Evolutionary conservation across 2,329 filamentous ascomycete genomes (phyloP).

Genomic region (Trichocomaceae sp.): DNA sequence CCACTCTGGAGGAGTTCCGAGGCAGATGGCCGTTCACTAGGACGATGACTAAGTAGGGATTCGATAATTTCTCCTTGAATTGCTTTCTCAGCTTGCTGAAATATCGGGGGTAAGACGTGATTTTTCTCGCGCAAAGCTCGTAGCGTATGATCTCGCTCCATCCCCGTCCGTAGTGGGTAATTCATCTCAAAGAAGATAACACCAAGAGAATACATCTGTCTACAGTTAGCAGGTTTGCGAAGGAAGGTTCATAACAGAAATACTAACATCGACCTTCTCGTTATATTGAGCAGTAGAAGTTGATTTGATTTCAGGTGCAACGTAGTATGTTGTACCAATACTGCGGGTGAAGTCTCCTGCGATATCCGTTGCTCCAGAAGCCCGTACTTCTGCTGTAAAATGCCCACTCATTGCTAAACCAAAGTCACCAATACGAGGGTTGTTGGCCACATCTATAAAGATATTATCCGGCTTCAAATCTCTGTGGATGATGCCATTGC

Average conservation of each 20-base stretch:
- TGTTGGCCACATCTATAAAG: conserved; percentile 84
- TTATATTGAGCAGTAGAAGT: conserved; percentile 71
- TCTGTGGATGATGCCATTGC: conserved; percentile 84
- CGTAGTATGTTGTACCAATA: conserved; percentile 77
- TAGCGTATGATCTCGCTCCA: conserved; percentile 61
- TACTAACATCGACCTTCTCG: conserved; percentile 77
- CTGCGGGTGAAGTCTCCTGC: conserved; percentile 45
- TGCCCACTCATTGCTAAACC: conserved; percentile 87
- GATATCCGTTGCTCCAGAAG: conserved; percentile 29
- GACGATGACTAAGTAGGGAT: conserved; percentile 73
- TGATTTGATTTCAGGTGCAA: conserved; percentile 83
- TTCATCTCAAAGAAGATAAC: conserved; percentile 99
- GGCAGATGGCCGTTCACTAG: conserved; percentile 74
- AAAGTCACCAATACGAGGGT: conserved; percentile 95
- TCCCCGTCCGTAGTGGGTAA: conserved; percentile 53
- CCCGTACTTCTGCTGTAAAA: conserved; percentile 35
- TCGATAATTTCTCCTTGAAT: conserved; percentile 70
- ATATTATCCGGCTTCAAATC: conserved; percentile 97
- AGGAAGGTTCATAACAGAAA: not conserved
- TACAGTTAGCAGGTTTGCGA: conserved; percentile 12
- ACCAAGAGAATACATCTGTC: conserved; percentile 83
- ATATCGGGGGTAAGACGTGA: conserved; percentile 65
- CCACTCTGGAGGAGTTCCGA: conserved; percentile 76
- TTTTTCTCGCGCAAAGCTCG: conserved; percentile 61
- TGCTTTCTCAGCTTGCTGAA: conserved; percentile 60